Evolutionary conservation across 1,284 basidiomycete species (phyloP).

Genomic region (Rhizoctonia solani): DNA sequence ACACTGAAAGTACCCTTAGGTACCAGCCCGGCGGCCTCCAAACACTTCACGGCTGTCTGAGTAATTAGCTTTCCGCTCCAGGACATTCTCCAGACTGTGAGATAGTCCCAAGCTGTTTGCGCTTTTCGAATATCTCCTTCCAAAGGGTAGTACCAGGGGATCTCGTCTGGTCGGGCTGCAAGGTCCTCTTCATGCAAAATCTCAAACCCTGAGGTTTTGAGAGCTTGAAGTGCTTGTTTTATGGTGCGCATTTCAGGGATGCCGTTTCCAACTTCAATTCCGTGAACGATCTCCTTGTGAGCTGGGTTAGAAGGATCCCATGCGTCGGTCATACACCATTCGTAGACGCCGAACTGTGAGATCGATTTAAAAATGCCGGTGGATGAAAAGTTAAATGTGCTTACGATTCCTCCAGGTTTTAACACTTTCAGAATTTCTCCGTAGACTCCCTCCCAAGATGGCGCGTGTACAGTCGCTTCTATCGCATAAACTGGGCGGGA

Average conservation of each 20-base stretch:
- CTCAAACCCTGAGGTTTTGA: conserved; percentile 85
- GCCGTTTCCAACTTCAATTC: conserved; percentile 90
- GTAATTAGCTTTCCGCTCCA: conserved; percentile 84
- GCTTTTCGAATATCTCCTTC: conserved; percentile 88
- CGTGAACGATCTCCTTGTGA: conserved; percentile 94
- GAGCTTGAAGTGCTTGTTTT: conserved; percentile 70
- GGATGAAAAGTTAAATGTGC: conserved; percentile 42
- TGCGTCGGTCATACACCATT: conserved; percentile 97
- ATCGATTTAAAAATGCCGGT: background rate
- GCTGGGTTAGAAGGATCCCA: conserved; percentile 87
- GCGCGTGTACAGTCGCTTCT: conserved; percentile 96
- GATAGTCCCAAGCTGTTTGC: conserved; percentile 91
- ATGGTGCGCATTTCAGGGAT: conserved; percentile 96
- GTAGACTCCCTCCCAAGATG: conserved; percentile 94
- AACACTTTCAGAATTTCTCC: conserved; percentile 91
- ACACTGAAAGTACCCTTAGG: conserved; percentile 95
- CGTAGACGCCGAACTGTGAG: conserved; percentile 89
- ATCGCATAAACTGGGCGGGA: conserved; percentile 89
- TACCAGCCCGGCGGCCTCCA: conserved; percentile 80
- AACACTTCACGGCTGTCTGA: conserved; percentile 74
- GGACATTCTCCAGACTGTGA: conserved; percentile 88
- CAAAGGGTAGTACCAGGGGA: conserved; percentile 96
- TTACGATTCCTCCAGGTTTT: conserved; percentile 93
- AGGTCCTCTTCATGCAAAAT: conserved; percentile 93
- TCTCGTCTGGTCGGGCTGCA: conserved; percentile 77